phyloP scores from a whole-genome alignment of 345 rosid species.

The Eucalyptus regnans region DNA sequence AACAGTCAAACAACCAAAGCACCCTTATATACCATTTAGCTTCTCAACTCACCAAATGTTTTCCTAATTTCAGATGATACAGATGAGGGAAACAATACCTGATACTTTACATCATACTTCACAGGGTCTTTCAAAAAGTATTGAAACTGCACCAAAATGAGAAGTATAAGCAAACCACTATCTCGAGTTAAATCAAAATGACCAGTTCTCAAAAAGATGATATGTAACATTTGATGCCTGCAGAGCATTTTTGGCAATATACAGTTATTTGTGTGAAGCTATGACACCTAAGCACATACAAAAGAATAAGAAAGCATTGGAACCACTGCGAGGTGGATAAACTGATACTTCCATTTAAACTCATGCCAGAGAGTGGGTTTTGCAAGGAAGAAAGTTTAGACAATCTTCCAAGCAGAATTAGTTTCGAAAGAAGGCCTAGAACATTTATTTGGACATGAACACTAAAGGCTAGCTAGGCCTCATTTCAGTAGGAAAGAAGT shows the following conservation, averaged over 20 bases:
- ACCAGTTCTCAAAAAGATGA: not conserved
- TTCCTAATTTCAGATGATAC: not conserved
- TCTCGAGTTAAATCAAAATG: not conserved
- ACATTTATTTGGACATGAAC: not conserved
- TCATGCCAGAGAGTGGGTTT: not conserved
- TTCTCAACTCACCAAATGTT: not conserved
- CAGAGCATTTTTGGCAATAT: not conserved
- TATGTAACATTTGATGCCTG: not conserved
- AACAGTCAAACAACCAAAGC: not conserved
- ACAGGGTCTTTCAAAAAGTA: slow-evolving; percentile 94
- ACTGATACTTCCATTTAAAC: not conserved
- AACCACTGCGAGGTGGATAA: not conserved
- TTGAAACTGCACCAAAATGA: slow-evolving; percentile 44
- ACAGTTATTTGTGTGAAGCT: not conserved
- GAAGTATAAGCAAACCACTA: not conserved
- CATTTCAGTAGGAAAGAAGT: not conserved
- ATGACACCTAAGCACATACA: not conserved
- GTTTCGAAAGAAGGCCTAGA: not conserved
- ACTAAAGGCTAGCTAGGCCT: not conserved
- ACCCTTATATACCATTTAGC: not conserved
- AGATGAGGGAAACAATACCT: slow-evolving; percentile 26
- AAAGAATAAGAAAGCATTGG: not conserved
- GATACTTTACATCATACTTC: slow-evolving; percentile 91
- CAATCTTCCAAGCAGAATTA: not conserved
- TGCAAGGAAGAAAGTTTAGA: not conserved